phyloP scores from a whole-genome alignment of 2,329 filamentous ascomycete genomes.

The Scedosporium dehoogii region DNA sequence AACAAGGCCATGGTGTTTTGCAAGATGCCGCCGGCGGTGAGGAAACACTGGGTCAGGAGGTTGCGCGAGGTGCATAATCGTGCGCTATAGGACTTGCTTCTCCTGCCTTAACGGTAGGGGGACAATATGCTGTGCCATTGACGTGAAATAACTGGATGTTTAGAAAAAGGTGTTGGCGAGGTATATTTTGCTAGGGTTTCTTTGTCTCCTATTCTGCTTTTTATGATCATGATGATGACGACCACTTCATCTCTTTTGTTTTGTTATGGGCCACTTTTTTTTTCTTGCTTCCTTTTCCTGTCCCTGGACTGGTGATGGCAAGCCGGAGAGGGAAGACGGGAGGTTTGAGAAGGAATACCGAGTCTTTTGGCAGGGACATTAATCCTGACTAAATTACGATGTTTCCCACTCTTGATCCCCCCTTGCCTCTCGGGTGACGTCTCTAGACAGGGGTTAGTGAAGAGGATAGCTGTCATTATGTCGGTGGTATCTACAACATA shows the following conservation, averaged over 20 bases:
- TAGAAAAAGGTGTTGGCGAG: no score
- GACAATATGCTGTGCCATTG: background rate
- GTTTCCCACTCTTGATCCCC: slow-evolving; percentile 2
- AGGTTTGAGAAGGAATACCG: background rate
- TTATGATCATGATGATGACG: slow-evolving; percentile 7
- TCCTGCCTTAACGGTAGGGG: background rate
- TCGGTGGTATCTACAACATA: slow-evolving; percentile 3
- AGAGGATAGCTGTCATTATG: background rate
- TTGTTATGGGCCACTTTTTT: slow-evolving; percentile 1
- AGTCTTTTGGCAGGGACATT: slow-evolving; percentile 7
- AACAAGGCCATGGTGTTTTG: slow-evolving; percentile 53
- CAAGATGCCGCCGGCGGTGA: slow-evolving; percentile 44
- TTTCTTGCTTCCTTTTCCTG: slow-evolving; percentile 1
- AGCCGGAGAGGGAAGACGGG: background rate
- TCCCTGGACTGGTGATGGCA: background rate
- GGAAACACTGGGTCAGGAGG: slow-evolving; percentile 46
- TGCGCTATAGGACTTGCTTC: background rate
- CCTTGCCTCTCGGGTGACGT: background rate
- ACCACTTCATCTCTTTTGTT: background rate
- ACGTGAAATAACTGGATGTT: no score
- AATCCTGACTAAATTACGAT: slow-evolving; percentile 4
- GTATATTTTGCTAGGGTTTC: background rate
- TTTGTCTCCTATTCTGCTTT: background rate
- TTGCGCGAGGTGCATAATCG: slow-evolving; percentile 33
- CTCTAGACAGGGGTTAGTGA: no score